A percentile compares a stretch with the other conserved stretches of the same genome.
Evolutionary conservation across 78 protist species (phyloP).

Genomic region (Isochrysis galbana): DNA sequence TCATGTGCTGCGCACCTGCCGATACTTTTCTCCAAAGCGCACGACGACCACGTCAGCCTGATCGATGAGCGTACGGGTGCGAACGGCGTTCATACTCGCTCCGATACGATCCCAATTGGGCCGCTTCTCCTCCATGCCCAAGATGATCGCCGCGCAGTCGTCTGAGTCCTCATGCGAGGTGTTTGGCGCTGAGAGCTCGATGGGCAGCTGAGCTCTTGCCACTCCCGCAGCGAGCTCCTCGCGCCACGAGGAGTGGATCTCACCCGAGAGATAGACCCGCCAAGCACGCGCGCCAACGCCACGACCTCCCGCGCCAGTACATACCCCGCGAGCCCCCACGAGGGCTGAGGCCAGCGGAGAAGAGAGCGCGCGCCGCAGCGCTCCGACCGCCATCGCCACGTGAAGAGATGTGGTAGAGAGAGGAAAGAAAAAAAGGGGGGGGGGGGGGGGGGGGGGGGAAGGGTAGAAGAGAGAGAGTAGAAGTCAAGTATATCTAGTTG

Average conservation of each 20-base stretch:
- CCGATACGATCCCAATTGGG: neutral
- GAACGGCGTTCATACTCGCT: neutral
- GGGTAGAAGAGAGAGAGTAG: no score
- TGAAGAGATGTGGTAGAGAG: no score
- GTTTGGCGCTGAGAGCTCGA: neutral
- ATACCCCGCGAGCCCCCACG: no score
- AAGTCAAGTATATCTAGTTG: no score
- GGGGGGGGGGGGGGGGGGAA: no score
- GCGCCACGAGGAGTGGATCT: constrained; percentile 20
- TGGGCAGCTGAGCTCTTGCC: neutral
- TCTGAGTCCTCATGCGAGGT: constrained; percentile 12
- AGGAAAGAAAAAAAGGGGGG: no score
- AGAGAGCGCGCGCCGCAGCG: no score
- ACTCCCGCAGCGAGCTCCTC: constrained; percentile 4
- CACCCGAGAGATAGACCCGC: neutral
- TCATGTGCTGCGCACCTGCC: constrained; percentile 20
- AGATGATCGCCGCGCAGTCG: constrained; percentile 28
- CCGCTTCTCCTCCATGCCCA: neutral
- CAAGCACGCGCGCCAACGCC: neutral
- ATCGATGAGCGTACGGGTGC: neutral
- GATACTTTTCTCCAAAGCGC: constrained; percentile 16
- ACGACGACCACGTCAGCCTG: constrained; percentile 11
- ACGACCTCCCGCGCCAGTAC: neutral
- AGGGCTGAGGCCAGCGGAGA: no score
- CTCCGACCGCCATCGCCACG: no score